Base-by-base conservation (phyloP, 2,329 filamentous ascomycete genomes). In the Colletotrichum sp. region DNA sequence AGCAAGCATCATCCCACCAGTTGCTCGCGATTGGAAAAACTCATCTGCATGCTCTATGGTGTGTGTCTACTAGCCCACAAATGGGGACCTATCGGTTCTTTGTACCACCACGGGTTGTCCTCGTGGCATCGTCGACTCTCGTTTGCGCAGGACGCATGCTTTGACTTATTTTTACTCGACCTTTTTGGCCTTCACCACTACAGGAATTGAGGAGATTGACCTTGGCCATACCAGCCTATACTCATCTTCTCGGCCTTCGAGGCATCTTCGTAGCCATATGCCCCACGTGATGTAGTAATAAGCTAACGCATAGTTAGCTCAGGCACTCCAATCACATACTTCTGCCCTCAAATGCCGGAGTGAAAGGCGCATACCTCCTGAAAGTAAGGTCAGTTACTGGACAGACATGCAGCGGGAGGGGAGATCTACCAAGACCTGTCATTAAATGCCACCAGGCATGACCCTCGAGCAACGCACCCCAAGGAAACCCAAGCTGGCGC, bases 231-330 rank as follows among this genome's bases (percentile, higher is more conserved):
- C 80, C 72, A 97, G 85, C 79, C 90, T 88, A 81, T 92, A 97
- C 81, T 96, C 91, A 57, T 94, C 90, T 80, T 95, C 94, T 61
- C 89, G 89, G 5, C 92, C 91, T 77, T 96, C 94, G 66, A 97
- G 86, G 79, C 94, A 95, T 77, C 94, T 92, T 55, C 94, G 91
- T 21, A 97, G 88, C 93, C 94, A 96, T 30, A 96, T 92, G 5
- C 94, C 93, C 95, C 95, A 98, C 16, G 92, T 87, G 79, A 98
- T 95, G 82, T 96, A 95, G 81, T 93, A 94, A 83, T 98, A 98
- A 18, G 95, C 95, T 82, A 72, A 52, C 15, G 55, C 38, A 12
- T 15, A 6, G 58, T 76, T 65, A 76, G 76, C 71, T 26, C 26
- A 67, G 24, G 15, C 26, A 16, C 55, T n/a, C 21, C 15, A 60